Evolutionary conservation across 768 basidiomycete genomes (phyloP).

Genomic region (Hemileccinum rubropunctum): DNA sequence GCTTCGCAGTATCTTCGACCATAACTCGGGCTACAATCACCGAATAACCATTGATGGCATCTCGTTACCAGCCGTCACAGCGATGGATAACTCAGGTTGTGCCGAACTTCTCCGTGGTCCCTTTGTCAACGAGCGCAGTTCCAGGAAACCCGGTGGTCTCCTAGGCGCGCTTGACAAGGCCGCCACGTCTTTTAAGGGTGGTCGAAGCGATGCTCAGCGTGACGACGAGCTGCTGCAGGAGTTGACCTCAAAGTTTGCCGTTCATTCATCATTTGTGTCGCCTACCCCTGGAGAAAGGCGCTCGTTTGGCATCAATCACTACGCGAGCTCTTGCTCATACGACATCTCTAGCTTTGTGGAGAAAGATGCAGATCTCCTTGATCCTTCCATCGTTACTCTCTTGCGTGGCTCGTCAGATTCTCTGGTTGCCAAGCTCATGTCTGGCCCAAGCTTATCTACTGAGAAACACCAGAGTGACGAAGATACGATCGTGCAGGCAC

Average conservation of each 20-base stretch:
- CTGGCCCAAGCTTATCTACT: slow-evolving; percentile 56
- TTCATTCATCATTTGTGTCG: slow-evolving; percentile 51
- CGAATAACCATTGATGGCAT: slow-evolving; percentile 51
- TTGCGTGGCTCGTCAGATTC: slow-evolving; percentile 50
- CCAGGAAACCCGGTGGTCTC: slow-evolving; percentile 56
- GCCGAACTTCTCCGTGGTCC: slow-evolving; percentile 59
- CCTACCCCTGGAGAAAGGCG: slow-evolving; percentile 30
- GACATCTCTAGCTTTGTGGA: slow-evolving; percentile 48
- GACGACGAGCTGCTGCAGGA: slow-evolving; percentile 52
- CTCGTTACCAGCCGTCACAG: slow-evolving; percentile 42
- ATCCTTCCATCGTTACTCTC: slow-evolving; percentile 53
- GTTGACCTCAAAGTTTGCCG: slow-evolving; percentile 43
- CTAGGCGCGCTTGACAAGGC: slow-evolving; percentile 55
- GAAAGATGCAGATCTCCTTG: slow-evolving; percentile 50
- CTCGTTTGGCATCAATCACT: slow-evolving; percentile 62
- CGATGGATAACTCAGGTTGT: slow-evolving; percentile 55
- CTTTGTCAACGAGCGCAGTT: slow-evolving; percentile 41
- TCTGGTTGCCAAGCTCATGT: slow-evolving; percentile 59
- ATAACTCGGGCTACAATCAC: slow-evolving; percentile 44
- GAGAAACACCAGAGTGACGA: slow-evolving; percentile 59
- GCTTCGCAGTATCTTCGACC: slow-evolving; percentile 51
- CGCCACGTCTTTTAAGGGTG: slow-evolving; percentile 45
- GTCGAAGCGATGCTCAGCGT: slow-evolving; percentile 46
- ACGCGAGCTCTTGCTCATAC: slow-evolving; percentile 52
- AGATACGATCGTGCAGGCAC: slow-evolving; percentile 58